Conservation (phyloP, 1,284 basidiomycete species). For the Amylostereum areolatum region DNA sequence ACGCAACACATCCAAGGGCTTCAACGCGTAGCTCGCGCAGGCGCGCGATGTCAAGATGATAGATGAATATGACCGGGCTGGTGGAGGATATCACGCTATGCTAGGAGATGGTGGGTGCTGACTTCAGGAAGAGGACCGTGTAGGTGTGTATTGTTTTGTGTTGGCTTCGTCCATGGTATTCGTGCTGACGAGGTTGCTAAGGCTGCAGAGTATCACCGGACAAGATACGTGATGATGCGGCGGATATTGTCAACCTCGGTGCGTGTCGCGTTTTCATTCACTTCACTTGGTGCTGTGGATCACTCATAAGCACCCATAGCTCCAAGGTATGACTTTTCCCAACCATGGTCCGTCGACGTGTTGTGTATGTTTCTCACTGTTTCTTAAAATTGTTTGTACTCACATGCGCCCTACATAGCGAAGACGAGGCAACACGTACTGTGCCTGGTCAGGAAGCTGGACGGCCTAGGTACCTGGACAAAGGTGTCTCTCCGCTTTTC, state of each 20-base stretch:
- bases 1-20: conserved; percentile 80
- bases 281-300: conserved; percentile 1
- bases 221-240: conserved; percentile 60
- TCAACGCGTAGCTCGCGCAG: conserved; percentile 86
- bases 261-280: conserved; percentile 30
- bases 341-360: conserved; percentile 52
- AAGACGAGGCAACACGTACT: conserved; percentile 73
- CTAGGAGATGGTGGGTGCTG: conserved; percentile 65
- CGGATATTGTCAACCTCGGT: conserved; percentile 52
- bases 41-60: conserved; percentile 73
- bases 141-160: conserved; percentile 41
- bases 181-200: conserved; percentile 20
- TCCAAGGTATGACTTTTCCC: conserved; percentile 88
- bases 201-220: conserved; percentile 85
- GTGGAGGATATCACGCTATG: conserved; percentile 77
- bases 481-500: too few relatives aligned
- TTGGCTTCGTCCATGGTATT: not conserved
- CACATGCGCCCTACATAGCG: conserved; percentile 68
- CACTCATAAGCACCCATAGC: conserved; percentile 31
- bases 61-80: conserved; percentile 90
- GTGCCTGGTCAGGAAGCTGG: too few relatives aligned
- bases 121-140: conserved; percentile 64
- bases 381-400: not conserved
- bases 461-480: too few relatives aligned
- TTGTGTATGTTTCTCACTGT: not conserved